Percentiles rank a stretch among this genome's conserved stretches.
phyloP scores from a whole-genome alignment of 2,329 filamentous ascomycete species.

The Beauveria sp. region DNA sequence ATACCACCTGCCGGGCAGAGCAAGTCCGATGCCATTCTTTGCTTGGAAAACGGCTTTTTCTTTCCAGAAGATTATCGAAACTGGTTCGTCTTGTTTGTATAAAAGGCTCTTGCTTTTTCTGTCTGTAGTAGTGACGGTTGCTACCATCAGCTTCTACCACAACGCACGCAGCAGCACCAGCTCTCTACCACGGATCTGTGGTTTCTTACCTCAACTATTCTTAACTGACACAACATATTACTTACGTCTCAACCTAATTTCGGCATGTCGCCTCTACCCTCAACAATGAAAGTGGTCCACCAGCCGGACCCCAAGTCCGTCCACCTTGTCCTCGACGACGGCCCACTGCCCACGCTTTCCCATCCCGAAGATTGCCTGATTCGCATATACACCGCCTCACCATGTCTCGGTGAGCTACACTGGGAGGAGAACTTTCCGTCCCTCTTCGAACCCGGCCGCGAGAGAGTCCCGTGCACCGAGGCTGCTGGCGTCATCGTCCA shows the following conservation, averaged over 20 bases:
- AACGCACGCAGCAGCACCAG: neutral
- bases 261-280: constrained; percentile 12
- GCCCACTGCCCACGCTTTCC: constrained; percentile 17
- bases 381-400: constrained; percentile 25
- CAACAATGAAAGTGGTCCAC: constrained; percentile 18
- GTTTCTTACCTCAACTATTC: no score
- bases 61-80: no score
- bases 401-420: constrained; percentile 25
- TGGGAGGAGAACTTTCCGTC: constrained; percentile 21
- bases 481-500: constrained; percentile 30
- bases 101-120: neutral
- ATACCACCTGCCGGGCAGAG: no score
- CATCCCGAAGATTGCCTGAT: constrained; percentile 22
- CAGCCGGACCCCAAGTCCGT: constrained; percentile 17
- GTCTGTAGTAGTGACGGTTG: neutral
- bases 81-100: neutral
- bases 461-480: constrained; percentile 30
- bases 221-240: no score
- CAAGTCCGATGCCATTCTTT: no score
- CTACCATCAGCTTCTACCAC: neutral
- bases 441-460: constrained; percentile 16
- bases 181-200: neutral
- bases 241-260: neutral
- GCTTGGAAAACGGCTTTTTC: no score
- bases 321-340: constrained; percentile 15